A percentile compares a stretch with the other conserved stretches of the same genome.
phyloP scores from a whole-genome alignment of 164 flowering plant genomes.

The Vitis labrusca region DNA sequence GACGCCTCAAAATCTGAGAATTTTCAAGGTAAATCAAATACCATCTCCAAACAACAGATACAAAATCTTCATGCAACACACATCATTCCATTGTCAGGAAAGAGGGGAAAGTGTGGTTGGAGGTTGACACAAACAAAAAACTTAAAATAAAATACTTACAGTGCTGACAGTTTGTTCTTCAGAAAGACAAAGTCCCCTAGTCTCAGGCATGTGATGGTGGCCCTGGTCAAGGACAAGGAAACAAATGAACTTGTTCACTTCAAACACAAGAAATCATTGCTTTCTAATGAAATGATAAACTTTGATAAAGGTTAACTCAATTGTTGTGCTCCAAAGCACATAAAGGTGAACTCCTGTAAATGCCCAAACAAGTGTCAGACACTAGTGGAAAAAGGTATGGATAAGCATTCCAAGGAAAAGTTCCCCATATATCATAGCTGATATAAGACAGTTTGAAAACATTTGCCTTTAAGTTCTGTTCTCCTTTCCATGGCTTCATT shows the following conservation, averaged over 20 bases:
- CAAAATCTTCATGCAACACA: neutral
- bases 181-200: slow-evolving; percentile 85
- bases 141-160: slow-evolving; percentile 37
- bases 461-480: slow-evolving; percentile 53
- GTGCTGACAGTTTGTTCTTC: slow-evolving; percentile 86
- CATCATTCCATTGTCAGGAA: too few relatives aligned
- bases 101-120: neutral
- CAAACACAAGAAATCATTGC: slow-evolving; percentile 1
- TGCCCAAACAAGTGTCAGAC: slow-evolving; percentile 13
- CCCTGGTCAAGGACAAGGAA: slow-evolving; percentile 49
- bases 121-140: neutral
- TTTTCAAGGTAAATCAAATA: slow-evolving; percentile 2
- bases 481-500: slow-evolving; percentile 88
- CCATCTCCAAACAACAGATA: neutral
- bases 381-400: too few relatives aligned
- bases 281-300: too few relatives aligned
- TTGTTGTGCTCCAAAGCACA: too few relatives aligned
- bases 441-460: neutral
- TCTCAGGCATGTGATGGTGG: slow-evolving; percentile 89
- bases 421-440: too few relatives aligned
- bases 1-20: slow-evolving; percentile 48
- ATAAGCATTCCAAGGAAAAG: too few relatives aligned
- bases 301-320: too few relatives aligned
- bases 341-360: too few relatives aligned
- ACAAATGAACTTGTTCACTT: neutral